Conservation (phyloP, 163 green algal species). For the Prototheca wickerhamii region DNA sequence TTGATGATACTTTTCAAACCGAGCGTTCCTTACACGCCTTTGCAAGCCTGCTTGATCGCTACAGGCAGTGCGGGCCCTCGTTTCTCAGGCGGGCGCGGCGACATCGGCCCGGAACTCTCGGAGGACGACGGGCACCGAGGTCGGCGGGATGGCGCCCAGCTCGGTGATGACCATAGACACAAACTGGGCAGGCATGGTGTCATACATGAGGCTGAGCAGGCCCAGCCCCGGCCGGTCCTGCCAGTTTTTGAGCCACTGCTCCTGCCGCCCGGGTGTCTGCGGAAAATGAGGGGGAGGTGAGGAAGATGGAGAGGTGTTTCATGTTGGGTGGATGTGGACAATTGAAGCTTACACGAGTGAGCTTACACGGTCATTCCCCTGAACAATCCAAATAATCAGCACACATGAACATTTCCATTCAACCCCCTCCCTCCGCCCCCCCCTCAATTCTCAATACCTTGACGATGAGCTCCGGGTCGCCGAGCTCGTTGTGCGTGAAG, state of each 20-base stretch:
- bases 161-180: constrained; percentile 89
- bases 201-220: constrained; percentile 88
- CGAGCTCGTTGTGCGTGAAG: constrained; percentile 94
- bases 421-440: not conserved
- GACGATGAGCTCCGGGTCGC: constrained; percentile 57
- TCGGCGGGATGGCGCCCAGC: constrained; percentile 83
- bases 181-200: constrained; percentile 81
- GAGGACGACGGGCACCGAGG: constrained; percentile 82
- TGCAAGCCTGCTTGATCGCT: not conserved
- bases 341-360: not conserved
- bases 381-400: no score
- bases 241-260: constrained; percentile 5
- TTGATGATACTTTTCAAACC: no score
- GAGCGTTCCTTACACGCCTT: not conserved
- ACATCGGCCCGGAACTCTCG: constrained; percentile 44
- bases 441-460: constrained; percentile 6
- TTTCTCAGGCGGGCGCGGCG: not conserved
- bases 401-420: no score
- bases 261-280: not conserved
- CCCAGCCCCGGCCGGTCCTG: constrained; percentile 1
- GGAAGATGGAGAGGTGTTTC: not conserved
- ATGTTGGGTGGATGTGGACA: not conserved
- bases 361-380: not conserved
- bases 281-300: not conserved
- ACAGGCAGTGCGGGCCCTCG: not conserved